Conservation (phyloP, 2,329 filamentous ascomycete species). For the Fusarium sp. region DNA sequence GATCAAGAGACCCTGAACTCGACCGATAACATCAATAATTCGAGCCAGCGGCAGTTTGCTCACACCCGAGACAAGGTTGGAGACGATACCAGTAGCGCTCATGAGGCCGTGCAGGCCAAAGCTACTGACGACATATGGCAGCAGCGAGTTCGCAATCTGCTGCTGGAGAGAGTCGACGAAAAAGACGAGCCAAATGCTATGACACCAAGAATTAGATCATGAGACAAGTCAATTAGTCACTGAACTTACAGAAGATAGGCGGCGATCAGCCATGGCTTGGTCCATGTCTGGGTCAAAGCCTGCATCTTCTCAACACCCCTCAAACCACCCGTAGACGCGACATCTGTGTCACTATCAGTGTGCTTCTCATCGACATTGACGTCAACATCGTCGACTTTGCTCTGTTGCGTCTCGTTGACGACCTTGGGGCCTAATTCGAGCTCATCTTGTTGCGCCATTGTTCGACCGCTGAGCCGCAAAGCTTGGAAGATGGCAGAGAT, state of each 20-base stretch:
- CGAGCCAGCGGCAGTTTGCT: conserved; percentile 74
- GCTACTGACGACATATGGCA: conserved; percentile 55
- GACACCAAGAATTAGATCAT: conserved; percentile 10
- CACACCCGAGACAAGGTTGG: conserved; percentile 59
- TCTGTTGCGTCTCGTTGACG: background rate
- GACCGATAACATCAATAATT: conserved; percentile 73
- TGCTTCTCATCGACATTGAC: background rate
- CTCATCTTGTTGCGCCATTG: conserved; percentile 12
- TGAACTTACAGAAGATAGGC: conserved; percentile 51
- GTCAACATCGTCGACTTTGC: background rate
- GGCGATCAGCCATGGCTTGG: conserved; percentile 53
- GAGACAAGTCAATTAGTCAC: background rate
- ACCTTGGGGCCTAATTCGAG: conserved; percentile 11
- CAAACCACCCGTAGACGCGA: conserved; percentile 15
- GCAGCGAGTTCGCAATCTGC: conserved; percentile 25
- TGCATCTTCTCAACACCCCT: conserved; percentile 55
- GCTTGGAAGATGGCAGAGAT: background rate
- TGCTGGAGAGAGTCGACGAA: conserved; percentile 55
- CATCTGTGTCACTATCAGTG: background rate
- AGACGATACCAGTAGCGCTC: conserved; percentile 64
- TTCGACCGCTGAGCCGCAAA: background rate
- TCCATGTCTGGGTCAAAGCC: conserved; percentile 56
- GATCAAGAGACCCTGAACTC: conserved; percentile 70
- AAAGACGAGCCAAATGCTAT: conserved; percentile 59
- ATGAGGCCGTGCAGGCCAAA: conserved; percentile 65